Evolutionary conservation across 202 grass and related monocot species (phyloP).

Genomic region (Thinopyrum obtusiflorum): DNA sequence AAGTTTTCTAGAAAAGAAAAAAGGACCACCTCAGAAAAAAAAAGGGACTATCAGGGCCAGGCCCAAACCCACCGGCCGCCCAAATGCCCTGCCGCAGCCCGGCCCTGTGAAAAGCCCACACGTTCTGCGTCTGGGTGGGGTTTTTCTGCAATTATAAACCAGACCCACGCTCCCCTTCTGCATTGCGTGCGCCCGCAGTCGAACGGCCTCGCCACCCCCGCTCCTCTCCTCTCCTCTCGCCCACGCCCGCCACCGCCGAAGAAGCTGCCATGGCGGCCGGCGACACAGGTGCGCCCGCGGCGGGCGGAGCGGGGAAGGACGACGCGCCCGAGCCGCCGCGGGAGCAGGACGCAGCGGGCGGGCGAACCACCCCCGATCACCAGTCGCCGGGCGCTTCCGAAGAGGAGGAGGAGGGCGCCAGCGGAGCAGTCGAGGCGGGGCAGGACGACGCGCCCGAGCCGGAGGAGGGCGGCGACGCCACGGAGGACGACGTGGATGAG

Average conservation of each 20-base stretch:
- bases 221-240: neutral
- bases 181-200: neutral
- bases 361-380: neutral
- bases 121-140: neutral
- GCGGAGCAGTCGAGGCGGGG: neutral
- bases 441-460: conserved; percentile 8
- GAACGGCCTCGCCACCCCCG: neutral
- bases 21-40: no score
- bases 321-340: neutral
- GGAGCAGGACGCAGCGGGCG: neutral
- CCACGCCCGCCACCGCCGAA: neutral
- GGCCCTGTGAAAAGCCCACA: neutral
- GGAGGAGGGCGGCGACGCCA: conserved; percentile 12
- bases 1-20: no score
- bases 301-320: neutral
- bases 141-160: neutral
- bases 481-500: conserved; percentile 24
- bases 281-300: neutral
- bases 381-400: neutral
- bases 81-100: neutral
- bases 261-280: neutral
- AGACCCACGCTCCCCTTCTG: neutral
- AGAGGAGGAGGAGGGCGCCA: neutral
- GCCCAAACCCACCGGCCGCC: neutral
- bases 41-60: neutral